Evolutionary conservation across 176 grass and related monocot species (phyloP).

Genomic region (Thalia dealbata): DNA sequence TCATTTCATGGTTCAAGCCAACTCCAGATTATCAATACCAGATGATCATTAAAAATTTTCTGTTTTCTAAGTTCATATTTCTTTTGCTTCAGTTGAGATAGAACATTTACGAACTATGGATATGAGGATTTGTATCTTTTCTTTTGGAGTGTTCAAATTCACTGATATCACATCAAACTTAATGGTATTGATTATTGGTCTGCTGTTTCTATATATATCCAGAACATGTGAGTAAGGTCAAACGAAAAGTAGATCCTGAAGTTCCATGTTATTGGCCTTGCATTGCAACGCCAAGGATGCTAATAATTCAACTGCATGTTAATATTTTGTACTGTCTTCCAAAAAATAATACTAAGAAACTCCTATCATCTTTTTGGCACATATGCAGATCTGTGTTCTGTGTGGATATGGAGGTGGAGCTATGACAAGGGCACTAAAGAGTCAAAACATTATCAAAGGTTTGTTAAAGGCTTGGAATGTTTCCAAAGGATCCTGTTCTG

Average conservation of each 20-base stretch:
- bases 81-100: not conserved
- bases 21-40: no score
- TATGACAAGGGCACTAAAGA: conserved; percentile 78
- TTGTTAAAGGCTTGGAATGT: conserved; percentile 39
- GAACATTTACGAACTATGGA: not conserved
- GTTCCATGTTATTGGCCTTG: not conserved
- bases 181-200: not conserved
- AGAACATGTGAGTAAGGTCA: not conserved
- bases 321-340: not conserved
- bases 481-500: conserved; percentile 8
- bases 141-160: not conserved
- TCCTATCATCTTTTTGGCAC: not conserved
- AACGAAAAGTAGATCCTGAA: not conserved
- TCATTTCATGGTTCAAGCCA: no score
- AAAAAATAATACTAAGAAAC: not conserved
- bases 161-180: not conserved
- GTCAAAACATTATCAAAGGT: conserved; percentile 55
- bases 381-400: conserved; percentile 61
- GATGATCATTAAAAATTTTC: not conserved
- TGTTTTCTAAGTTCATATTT: not conserved
- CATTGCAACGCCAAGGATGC: not conserved
- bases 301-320: not conserved
- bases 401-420: conserved; percentile 91
- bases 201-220: not conserved
- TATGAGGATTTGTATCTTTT: not conserved